These are phyloP conservation scores for Orbilia javanica DNA, from an alignment of 2,329 filamentous ascomycete species.

Conservation along the genomic window DNA sequence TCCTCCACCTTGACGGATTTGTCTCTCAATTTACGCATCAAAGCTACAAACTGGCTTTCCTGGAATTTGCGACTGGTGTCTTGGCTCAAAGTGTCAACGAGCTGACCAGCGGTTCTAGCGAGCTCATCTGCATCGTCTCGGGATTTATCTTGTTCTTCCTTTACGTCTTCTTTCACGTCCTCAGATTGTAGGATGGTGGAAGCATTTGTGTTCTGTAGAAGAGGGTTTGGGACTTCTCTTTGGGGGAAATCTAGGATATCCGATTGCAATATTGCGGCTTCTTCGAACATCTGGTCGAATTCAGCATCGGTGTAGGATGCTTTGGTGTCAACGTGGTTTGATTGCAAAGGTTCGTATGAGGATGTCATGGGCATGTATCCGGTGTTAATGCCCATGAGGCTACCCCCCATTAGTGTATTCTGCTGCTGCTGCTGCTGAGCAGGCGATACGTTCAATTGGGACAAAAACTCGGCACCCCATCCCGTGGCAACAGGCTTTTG, in stretches of 20 bases:
- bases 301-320: conserved; percentile 51
- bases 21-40: conserved; percentile 82
- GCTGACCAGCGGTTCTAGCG: conserved; percentile 76
- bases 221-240: conserved; percentile 28
- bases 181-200: not conserved
- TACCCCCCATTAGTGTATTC: not conserved
- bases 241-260: conserved; percentile 39
- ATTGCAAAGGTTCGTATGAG: not conserved
- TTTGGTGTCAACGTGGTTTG: conserved; percentile 12
- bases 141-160: conserved; percentile 63
- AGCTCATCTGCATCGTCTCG: conserved; percentile 75
- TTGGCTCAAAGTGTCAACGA: conserved; percentile 77
- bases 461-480: conserved; percentile 60
- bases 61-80: conserved; percentile 81
- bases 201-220: not conserved
- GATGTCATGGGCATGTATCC: conserved; percentile 11
- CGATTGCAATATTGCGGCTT: conserved; percentile 28
- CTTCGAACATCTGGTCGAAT: conserved; percentile 58
- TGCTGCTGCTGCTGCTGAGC: conserved; percentile 19
- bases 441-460: conserved; percentile 63
- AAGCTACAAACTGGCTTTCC: conserved; percentile 79
- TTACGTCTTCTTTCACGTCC: conserved; percentile 52
- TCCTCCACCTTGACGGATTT: conserved; percentile 79
- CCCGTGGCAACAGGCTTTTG: not conserved
- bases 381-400: conserved; percentile 21